A percentile compares a stretch with the other conserved stretches of the same genome.
Conservation (phyloP, 2,329 filamentous ascomycete genomes). For the Emergomyces africanus region DNA sequence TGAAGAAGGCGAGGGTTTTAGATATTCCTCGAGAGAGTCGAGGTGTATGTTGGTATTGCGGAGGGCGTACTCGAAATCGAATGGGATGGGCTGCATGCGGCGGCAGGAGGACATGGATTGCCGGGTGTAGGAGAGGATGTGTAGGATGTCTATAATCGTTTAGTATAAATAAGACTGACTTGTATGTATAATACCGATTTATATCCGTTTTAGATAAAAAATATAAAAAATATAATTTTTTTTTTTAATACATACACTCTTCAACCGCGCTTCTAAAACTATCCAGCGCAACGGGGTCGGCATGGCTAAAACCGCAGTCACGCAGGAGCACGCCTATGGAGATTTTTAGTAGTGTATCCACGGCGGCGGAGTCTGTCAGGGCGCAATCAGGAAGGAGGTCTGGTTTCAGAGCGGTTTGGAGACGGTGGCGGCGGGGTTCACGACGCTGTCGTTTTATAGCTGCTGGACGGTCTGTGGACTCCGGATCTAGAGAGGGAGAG, state of each 20-base stretch:
- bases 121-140: conserved; percentile 41
- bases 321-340: conserved; percentile 41
- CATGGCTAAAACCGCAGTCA: conserved; percentile 42
- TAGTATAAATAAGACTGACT: not conserved
- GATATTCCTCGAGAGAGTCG: conserved; percentile 23
- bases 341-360: conserved; percentile 42
- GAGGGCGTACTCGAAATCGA: conserved; percentile 43
- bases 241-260: conserved; percentile 43
- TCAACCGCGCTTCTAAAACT: conserved; percentile 43
- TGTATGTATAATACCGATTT: too few relatives aligned
- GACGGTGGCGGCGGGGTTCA: conserved; percentile 30
- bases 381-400: conserved; percentile 23
- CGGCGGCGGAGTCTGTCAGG: conserved; percentile 39
- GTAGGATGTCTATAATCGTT: conserved; percentile 38
- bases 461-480: conserved; percentile 9
- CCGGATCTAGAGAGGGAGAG: conserved; percentile 13
- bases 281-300: conserved; percentile 44
- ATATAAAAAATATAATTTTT: too few relatives aligned
- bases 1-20: conserved; percentile 17
- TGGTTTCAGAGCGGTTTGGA: conserved; percentile 23
- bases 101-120: conserved; percentile 46
- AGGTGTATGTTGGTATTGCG: conserved; percentile 19
- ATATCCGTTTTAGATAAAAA: not conserved
- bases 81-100: conserved; percentile 42
- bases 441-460: conserved; percentile 24